Conservation (phyloP, 2,329 filamentous ascomycete genomes). For the Aureobasidium melanogenum region DNA sequence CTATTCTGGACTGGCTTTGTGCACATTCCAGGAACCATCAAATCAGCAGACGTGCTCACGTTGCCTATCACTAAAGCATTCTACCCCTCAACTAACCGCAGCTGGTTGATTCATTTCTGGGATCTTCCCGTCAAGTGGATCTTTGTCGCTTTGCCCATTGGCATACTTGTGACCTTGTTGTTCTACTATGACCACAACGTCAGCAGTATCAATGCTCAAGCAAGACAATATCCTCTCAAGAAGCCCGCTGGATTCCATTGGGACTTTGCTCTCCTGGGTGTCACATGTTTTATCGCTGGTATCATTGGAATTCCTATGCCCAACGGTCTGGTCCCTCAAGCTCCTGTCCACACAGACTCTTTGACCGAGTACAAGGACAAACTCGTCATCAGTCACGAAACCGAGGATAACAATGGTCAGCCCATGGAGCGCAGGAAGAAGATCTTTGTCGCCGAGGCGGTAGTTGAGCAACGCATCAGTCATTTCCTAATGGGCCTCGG, state of each 20-base stretch:
- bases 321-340: constrained; percentile 52
- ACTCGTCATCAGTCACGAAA: constrained; percentile 35
- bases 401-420: constrained; percentile 34
- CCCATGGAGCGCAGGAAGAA: constrained; percentile 35
- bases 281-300: constrained; percentile 46
- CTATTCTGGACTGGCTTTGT: constrained; percentile 48
- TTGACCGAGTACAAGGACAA: constrained; percentile 34
- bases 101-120: constrained; percentile 47
- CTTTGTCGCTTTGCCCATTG: constrained; percentile 46
- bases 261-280: constrained; percentile 51
- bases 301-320: constrained; percentile 50
- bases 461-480: constrained; percentile 48
- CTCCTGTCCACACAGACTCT: constrained; percentile 50
- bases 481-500: constrained; percentile 48
- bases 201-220: constrained; percentile 48
- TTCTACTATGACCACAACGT: constrained; percentile 52
- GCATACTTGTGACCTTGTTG: constrained; percentile 43
- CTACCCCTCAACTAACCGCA: constrained; percentile 36
- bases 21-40: constrained; percentile 41
- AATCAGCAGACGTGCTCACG: constrained; percentile 31
- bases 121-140: constrained; percentile 43
- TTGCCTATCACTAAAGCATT: constrained; percentile 39
- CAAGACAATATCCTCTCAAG: constrained; percentile 45
- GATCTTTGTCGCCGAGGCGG: constrained; percentile 35
- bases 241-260: constrained; percentile 54